A percentile compares a stretch with the other conserved stretches of the same genome.
Conservation (phyloP, 768 basidiomycete genomes). For the Auriscalpium microsporum region DNA sequence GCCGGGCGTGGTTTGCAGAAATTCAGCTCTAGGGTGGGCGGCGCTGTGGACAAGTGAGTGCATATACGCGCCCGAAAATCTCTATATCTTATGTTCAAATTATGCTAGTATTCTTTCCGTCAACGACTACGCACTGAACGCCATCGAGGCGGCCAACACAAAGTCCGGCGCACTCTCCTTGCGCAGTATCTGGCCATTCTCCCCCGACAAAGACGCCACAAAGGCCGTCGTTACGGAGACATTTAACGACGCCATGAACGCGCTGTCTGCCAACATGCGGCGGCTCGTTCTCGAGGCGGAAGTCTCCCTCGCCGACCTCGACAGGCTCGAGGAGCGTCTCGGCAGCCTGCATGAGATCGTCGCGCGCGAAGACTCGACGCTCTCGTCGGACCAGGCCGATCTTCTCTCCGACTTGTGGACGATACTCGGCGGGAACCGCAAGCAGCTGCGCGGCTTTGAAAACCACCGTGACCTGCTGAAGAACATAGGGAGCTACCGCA, state of each 20-base stretch:
- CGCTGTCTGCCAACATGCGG: constrained; percentile 41
- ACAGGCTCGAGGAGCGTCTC: constrained; percentile 55
- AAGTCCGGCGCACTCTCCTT: constrained; percentile 21
- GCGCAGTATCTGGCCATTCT: constrained; percentile 23
- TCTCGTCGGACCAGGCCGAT: constrained; percentile 38
- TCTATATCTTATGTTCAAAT: neutral
- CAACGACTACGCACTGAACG: constrained; percentile 59
- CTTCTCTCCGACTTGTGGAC: constrained; percentile 67
- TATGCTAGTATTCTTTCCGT: constrained; percentile 56
- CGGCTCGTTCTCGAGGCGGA: constrained; percentile 65
- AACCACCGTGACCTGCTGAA: constrained; percentile 45
- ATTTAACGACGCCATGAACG: constrained; percentile 56
- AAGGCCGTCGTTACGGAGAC: constrained; percentile 41
- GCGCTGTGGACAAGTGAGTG: constrained; percentile 64
- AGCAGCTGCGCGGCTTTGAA: constrained; percentile 39
- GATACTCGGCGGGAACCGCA: constrained; percentile 51
- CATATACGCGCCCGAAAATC: neutral
- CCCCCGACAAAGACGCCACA: constrained; percentile 21
- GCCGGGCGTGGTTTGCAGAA: constrained; percentile 52
- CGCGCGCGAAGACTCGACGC: constrained; percentile 44
- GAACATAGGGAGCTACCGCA: constrained; percentile 48
- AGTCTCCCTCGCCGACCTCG: constrained; percentile 43
- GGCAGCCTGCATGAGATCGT: constrained; percentile 48
- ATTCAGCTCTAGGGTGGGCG: constrained; percentile 58
- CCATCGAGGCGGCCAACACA: constrained; percentile 35